Evolutionary conservation across 192 early-diverging fungal species (phyloP), one percentile per base, ranked within the genome.

Genomic region (Linnemannia schmuckeri): DNA sequence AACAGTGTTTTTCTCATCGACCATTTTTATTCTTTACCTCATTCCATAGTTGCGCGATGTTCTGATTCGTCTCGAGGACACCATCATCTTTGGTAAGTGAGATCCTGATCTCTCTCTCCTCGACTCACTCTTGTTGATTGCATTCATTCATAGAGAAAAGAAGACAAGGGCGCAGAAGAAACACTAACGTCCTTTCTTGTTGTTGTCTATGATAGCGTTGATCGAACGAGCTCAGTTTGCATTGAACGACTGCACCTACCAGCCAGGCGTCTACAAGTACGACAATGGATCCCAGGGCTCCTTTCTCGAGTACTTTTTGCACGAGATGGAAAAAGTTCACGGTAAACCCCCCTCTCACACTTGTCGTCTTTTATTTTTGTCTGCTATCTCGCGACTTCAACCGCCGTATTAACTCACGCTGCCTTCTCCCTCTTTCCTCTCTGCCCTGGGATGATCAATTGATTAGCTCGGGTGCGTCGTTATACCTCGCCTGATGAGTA

Each of bases 181-280:
- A 72, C 33, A 41, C 12, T 83, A 24, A 78, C 52, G 66, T 22
- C 54, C 38, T 27, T 57, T 49, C 68, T 20, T 77, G 15, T 38
- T 74, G 81, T 88, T 22, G 76, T 37, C 37, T 37, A 37, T 37
- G 37, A 37, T 91, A 95, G 97, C 96, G 40, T 89, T 99, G 38
- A 98, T 99, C 80, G 98, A 99, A 87, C 93, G 98, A 44, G 94
- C 96, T 33, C 97, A 98, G 88, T 99, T 98, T 89, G 93, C 94
- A 41, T 87, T 93, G 76, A 99, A 99, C 90, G 88, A 86, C 22
- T 90, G 81, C 54, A 96, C 97, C 78, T 99, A 99, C 88, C 77
- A 92, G 46, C 90, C 91, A 40, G 92, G 91, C 37, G 91, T 77
- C 90, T 97, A 84, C 80, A 90, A 82, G 93, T 98, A 90, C 74